Evolutionary conservation across 2,329 filamentous ascomycete species (phyloP).

Genomic region (Amauroascus niger): DNA sequence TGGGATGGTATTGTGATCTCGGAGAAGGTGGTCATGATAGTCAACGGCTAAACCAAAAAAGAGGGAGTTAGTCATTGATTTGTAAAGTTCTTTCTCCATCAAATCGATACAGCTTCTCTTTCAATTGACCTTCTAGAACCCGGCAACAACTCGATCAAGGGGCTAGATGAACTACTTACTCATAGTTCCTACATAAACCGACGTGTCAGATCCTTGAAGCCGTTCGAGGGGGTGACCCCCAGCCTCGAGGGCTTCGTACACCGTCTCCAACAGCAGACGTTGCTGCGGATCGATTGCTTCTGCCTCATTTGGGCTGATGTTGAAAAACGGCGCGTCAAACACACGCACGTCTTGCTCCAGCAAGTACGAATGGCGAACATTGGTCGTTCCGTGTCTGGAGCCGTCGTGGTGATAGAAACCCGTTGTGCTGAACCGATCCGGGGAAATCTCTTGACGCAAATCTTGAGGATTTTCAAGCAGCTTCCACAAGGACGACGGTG

Average conservation of each 20-base stretch:
- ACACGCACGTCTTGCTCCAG: slow-evolving; percentile 20
- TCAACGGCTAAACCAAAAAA: no score
- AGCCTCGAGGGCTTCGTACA: slow-evolving; percentile 24
- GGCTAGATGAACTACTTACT: no score
- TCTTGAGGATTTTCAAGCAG: slow-evolving; percentile 9
- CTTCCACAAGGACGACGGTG: slow-evolving; percentile 7
- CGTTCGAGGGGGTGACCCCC: slow-evolving; percentile 22
- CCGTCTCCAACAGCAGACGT: slow-evolving; percentile 24
- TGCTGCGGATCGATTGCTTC: slow-evolving; percentile 28
- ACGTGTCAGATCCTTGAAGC: slow-evolving; percentile 25
- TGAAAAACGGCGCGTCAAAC: slow-evolving; percentile 30
- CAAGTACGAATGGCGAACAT: slow-evolving; percentile 17
- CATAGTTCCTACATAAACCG: slow-evolving; percentile 28
- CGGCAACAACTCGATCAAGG: no score
- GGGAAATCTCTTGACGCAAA: not conserved
- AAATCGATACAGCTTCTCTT: no score
- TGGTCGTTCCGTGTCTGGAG: slow-evolving; percentile 12
- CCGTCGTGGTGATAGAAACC: slow-evolving; percentile 18
- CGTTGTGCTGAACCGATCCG: slow-evolving; percentile 15
- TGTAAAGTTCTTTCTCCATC: no score
- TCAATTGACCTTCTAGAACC: no score
- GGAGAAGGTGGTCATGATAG: slow-evolving; percentile 21
- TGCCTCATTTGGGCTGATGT: slow-evolving; percentile 22
- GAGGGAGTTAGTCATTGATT: no score
- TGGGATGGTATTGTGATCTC: slow-evolving; percentile 17